phyloP scores from a whole-genome alignment of 139 green algal species.

The Chlorella sp. region DNA sequence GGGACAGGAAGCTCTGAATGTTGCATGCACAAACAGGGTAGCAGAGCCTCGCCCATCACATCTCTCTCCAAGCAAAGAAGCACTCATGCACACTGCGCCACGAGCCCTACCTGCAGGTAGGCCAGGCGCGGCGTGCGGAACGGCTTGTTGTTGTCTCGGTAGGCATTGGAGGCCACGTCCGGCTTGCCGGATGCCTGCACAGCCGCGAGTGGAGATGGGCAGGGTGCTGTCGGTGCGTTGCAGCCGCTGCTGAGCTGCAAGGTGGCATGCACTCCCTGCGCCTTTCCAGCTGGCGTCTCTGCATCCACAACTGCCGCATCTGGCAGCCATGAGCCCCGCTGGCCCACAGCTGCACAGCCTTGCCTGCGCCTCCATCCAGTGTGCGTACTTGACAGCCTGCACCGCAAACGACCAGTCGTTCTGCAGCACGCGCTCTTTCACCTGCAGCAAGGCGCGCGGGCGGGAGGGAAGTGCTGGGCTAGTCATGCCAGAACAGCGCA shows the following conservation, averaged over 20 bases:
- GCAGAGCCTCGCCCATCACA: too few relatives aligned
- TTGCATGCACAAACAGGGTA: neutral
- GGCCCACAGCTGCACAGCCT: neutral
- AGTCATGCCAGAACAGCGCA: neutral
- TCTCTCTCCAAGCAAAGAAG: too few relatives aligned
- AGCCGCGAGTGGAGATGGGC: too few relatives aligned
- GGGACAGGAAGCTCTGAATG: neutral
- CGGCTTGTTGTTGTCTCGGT: slow-evolving; percentile 30
- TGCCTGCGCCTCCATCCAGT: slow-evolving; percentile 50
- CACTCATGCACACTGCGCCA: neutral
- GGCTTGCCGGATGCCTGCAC: slow-evolving; percentile 27
- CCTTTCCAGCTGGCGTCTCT: too few relatives aligned
- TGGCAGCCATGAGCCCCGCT: neutral
- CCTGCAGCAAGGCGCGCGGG: neutral
- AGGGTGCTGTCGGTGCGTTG: too few relatives aligned
- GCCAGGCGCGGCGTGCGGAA: slow-evolving; percentile 43
- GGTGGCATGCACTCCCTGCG: too few relatives aligned
- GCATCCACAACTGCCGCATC: too few relatives aligned
- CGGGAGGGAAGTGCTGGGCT: neutral
- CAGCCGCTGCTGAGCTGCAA: too few relatives aligned
- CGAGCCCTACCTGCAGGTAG: slow-evolving; percentile 30
- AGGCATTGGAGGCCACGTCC: slow-evolving; percentile 52
- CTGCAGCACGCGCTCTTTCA: slow-evolving; percentile 63
- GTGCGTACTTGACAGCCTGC: slow-evolving; percentile 55
- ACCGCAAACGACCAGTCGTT: slow-evolving; percentile 44